phyloP scores from a whole-genome alignment of 2,329 filamentous ascomycete species.

The Cyphellophora attinorum region DNA sequence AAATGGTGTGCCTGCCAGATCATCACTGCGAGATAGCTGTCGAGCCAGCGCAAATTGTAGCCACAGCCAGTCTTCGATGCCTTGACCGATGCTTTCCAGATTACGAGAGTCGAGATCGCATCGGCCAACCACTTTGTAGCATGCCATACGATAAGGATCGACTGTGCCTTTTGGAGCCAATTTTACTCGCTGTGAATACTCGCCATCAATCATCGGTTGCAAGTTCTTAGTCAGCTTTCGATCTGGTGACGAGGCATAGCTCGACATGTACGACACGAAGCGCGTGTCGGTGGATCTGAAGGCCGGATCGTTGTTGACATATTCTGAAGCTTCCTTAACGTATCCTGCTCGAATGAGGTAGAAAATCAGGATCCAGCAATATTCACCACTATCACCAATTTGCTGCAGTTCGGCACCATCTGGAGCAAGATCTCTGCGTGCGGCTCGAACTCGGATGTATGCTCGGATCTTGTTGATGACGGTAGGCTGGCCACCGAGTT shows the following conservation, averaged over 20 bases:
- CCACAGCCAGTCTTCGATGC: slow-evolving; percentile 60
- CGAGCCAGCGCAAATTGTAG: slow-evolving; percentile 54
- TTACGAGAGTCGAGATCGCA: slow-evolving; percentile 51
- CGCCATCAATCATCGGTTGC: slow-evolving; percentile 78
- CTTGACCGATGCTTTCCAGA: slow-evolving; percentile 48
- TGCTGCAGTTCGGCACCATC: slow-evolving; percentile 74
- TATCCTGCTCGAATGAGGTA: slow-evolving; percentile 81
- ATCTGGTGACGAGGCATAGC: slow-evolving; percentile 68
- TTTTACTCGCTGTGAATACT: slow-evolving; percentile 76
- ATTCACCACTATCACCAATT: slow-evolving; percentile 59
- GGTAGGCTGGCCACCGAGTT: slow-evolving; percentile 79
- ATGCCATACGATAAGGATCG: slow-evolving; percentile 92
- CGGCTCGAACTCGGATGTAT: slow-evolving; percentile 72
- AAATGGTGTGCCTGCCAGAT: slow-evolving; percentile 53
- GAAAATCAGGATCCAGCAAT: slow-evolving; percentile 89
- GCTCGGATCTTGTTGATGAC: slow-evolving; percentile 84
- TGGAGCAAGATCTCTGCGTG: slow-evolving; percentile 72
- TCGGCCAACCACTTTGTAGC: slow-evolving; percentile 92
- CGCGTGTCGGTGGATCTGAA: slow-evolving; percentile 87
- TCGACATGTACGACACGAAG: slow-evolving; percentile 78
- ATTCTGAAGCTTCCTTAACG: slow-evolving; percentile 72
- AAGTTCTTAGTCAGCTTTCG: slow-evolving; percentile 67
- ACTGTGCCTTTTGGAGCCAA: slow-evolving; percentile 79
- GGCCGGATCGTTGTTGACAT: slow-evolving; percentile 69
- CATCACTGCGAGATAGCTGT: slow-evolving; percentile 52